Evolutionary conservation across 2,329 filamentous ascomycete genomes (phyloP), one percentile per base, ranked within the genome.

Genomic region (Hypoxylon sp.): DNA sequence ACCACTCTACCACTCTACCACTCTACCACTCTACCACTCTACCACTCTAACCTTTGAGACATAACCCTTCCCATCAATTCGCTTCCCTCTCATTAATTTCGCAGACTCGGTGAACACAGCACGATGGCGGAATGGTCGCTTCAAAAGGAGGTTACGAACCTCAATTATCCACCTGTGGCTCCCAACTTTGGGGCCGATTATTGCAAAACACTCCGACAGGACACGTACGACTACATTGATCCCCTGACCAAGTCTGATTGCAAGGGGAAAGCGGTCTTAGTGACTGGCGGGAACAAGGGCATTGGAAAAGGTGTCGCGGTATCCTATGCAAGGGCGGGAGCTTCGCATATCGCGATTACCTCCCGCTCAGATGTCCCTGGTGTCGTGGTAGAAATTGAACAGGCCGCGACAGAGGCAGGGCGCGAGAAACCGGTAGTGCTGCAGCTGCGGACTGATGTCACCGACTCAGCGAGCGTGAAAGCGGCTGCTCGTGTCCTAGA

Each of bases 261-360:
- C 31, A 56, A 73, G 3, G 78, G 78, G 5, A 80, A 80, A 56
- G 75, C 76, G 6, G 76, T 83, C 50, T 80, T 91, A 63, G 83
- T 90, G 55, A 87, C 83, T 0, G 88, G 87, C 7, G 87, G 84
- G 0, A 85, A 84, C 2, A 84, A 83, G 42, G 87, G 87, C 2
- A 83, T 89, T 37, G 88, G 88, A 5, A 80, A 79, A 2, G 81
- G 83, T 13, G 86, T 83, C 2, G 87, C 87, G 0, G 73, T 86
- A n/a, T 83, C 85, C 8, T 90, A 84, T 71, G 88, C 87, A 19
- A 79, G 79, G 70, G 87, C 87, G 3, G 85, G 85, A 3, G 84
- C 83, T 31, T 80, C 83, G 0, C 75, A 78, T 29, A 86, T 91
- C 62, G 84, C 83, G 15, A 79, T 90, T 19, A 83, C 79, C 6